A percentile compares a stretch with the other conserved stretches of the same genome.
These are phyloP conservation scores for Globisporangium polare DNA, from an alignment of 352 stramenopile genomes.

Conservation along the genomic window DNA sequence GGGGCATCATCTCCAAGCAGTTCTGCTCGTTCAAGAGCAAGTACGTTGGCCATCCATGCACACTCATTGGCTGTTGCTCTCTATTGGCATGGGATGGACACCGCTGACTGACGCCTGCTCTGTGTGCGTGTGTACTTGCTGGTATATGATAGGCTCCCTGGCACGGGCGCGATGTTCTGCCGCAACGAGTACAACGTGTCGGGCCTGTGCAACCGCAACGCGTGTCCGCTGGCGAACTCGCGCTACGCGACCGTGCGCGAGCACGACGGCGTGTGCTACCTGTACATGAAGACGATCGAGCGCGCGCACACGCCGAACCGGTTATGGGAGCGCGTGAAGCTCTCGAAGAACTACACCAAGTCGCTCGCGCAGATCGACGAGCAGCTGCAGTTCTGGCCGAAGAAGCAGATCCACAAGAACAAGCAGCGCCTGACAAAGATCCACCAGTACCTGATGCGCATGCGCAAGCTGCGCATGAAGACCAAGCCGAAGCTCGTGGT, in stretches of 20 bases:
- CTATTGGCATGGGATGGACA: not conserved
- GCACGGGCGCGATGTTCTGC: slow-evolving; percentile 95
- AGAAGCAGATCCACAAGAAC: slow-evolving; percentile 97
- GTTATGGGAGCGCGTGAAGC: slow-evolving; percentile 98
- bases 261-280: slow-evolving; percentile 92
- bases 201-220: slow-evolving; percentile 95
- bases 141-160: slow-evolving; percentile 32
- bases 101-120: not conserved
- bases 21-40: slow-evolving; percentile 99
- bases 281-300: slow-evolving; percentile 99
- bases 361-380: slow-evolving; percentile 93
- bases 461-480: slow-evolving; percentile 97
- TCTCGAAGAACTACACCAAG: slow-evolving; percentile 97
- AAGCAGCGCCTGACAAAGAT: slow-evolving; percentile 99
- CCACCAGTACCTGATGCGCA: slow-evolving; percentile 98
- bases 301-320: slow-evolving; percentile 97
- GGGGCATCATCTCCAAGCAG: slow-evolving; percentile 97
- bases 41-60: slow-evolving; percentile 24
- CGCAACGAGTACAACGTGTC: slow-evolving; percentile 98
- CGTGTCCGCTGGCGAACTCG: slow-evolving; percentile 97
- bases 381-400: slow-evolving; percentile 97
- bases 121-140: not conserved
- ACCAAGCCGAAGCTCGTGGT: slow-evolving; percentile 92
- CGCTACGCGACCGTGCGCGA: slow-evolving; percentile 98
- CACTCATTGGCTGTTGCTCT: not conserved